phyloP scores from a whole-genome alignment of 768 basidiomycete genomes.

The Boletus subparvulus region DNA sequence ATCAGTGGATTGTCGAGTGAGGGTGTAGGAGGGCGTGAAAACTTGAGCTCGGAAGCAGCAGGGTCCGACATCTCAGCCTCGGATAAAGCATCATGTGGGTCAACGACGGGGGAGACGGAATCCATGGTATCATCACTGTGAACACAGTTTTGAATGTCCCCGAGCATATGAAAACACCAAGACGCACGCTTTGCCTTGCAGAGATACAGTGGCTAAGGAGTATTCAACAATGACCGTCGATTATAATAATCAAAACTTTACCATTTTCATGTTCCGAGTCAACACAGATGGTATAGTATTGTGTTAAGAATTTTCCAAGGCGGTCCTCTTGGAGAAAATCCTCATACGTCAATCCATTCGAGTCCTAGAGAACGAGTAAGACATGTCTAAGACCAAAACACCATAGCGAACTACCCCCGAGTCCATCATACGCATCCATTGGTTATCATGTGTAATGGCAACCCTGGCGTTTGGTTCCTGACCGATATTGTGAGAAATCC shows the following conservation, averaged over 20 bases:
- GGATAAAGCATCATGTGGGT: background rate
- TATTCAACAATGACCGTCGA: background rate
- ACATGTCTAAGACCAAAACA: background rate
- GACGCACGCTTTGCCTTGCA: background rate
- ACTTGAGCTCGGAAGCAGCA: background rate
- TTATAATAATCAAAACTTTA: background rate
- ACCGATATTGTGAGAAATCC: background rate
- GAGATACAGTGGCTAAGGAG: background rate
- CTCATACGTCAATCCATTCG: background rate
- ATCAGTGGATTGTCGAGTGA: background rate
- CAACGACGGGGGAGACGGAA: background rate
- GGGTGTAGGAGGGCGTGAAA: background rate
- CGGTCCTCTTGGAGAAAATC: background rate
- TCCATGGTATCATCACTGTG: background rate
- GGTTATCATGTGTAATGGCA: background rate
- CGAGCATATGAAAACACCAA: background rate
- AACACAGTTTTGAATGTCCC: background rate
- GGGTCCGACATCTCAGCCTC: background rate
- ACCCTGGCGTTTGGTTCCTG: background rate
- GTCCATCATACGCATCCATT: conserved; percentile 1
- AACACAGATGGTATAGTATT: background rate
- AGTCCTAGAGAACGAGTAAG: background rate
- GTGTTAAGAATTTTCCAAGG: background rate
- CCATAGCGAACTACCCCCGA: background rate
- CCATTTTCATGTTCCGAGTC: background rate